Evolutionary conservation across 257 asterid species (phyloP).

Genomic region (Anisodus tanguticus): DNA sequence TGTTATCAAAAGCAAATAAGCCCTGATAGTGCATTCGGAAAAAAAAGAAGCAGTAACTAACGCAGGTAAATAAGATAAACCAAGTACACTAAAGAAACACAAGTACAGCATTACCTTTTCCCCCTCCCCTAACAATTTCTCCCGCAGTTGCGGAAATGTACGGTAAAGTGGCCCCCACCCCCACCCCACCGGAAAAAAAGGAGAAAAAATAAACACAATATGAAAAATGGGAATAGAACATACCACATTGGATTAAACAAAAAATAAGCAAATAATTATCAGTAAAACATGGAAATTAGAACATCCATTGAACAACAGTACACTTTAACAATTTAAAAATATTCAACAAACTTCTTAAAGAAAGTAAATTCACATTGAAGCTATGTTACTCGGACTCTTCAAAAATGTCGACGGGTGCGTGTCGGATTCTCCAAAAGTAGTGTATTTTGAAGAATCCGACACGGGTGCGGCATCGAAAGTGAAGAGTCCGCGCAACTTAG

Average conservation of each 20-base stretch:
- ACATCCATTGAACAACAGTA: not conserved
- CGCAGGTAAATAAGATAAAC: no score
- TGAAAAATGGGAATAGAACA: not conserved
- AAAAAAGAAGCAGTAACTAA: not conserved
- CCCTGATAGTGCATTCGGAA: no score
- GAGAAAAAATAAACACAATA: not conserved
- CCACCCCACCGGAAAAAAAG: not conserved
- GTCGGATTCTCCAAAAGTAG: no score
- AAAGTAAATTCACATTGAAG: conserved; percentile 17
- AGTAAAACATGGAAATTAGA: not conserved
- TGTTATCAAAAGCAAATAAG: no score
- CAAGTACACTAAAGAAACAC: no score
- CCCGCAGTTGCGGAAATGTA: not conserved
- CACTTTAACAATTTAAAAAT: not conserved
- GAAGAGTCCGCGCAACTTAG: no score
- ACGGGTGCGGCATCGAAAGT: no score
- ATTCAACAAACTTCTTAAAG: not conserved
- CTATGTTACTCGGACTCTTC: no score
- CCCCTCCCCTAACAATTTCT: not conserved
- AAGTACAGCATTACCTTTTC: not conserved
- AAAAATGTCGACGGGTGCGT: no score
- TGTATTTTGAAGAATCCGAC: no score
- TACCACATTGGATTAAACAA: not conserved
- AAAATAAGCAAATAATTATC: not conserved
- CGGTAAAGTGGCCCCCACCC: not conserved